Evolutionary conservation across 305 asterid species (phyloP).

Genomic region (Solanum chacoense): DNA sequence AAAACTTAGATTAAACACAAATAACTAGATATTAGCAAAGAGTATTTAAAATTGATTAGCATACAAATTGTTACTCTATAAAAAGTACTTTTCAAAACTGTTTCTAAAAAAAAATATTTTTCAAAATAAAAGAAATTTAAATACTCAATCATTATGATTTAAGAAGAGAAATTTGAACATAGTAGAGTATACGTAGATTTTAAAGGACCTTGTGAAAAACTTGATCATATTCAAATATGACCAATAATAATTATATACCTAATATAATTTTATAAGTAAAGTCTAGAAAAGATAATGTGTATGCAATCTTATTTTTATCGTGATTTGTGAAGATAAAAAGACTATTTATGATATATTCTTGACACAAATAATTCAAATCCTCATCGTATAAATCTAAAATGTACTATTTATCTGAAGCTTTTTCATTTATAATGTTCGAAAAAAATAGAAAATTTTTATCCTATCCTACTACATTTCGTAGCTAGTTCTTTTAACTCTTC

Average conservation of each 20-base stretch:
- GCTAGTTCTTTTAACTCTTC: neutral
- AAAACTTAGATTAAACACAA: neutral
- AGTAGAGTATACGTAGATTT: neutral
- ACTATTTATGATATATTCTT: neutral
- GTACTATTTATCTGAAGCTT: neutral
- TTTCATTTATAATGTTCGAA: neutral
- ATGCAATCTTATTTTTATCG: neutral
- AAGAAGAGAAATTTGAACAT: neutral
- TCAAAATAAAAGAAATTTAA: neutral
- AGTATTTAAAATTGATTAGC: neutral
- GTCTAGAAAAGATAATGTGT: neutral
- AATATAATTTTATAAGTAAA: too few relatives aligned
- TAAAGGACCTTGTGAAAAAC: neutral
- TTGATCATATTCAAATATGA: neutral
- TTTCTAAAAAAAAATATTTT: neutral
- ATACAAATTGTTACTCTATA: neutral
- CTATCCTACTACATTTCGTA: neutral
- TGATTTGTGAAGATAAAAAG: neutral
- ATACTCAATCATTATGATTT: neutral
- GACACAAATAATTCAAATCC: neutral
- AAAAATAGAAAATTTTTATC: neutral
- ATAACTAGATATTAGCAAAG: neutral
- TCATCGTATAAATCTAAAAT: neutral
- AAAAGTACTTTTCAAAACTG: neutral
- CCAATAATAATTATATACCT: neutral